phyloP scores from a whole-genome alignment of 805 yeast species.

The Candida ulmi region DNA sequence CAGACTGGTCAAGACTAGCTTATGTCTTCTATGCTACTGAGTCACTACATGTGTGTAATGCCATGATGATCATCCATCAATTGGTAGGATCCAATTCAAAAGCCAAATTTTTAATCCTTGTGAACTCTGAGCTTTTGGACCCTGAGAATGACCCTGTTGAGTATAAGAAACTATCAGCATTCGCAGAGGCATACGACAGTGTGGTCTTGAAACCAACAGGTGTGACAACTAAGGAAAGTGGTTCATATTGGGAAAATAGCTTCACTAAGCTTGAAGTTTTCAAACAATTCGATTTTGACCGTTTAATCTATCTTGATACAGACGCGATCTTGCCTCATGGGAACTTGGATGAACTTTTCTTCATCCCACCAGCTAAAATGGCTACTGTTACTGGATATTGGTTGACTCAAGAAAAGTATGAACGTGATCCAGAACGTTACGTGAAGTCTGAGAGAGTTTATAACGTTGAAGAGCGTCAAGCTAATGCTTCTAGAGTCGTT shows the following conservation, averaged over 20 bases:
- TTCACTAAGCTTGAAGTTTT: constrained; percentile 53
- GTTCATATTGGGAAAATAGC: constrained; percentile 39
- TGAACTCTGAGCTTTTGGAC: constrained; percentile 26
- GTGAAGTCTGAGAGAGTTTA: no score
- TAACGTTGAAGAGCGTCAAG: no score
- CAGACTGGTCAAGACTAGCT: constrained; percentile 42
- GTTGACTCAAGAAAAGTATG: constrained; percentile 23
- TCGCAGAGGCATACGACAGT: constrained; percentile 7
- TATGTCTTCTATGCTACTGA: constrained; percentile 60
- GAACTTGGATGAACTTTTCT: constrained; percentile 46
- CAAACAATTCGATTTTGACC: constrained; percentile 40
- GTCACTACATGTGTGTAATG: constrained; percentile 43
- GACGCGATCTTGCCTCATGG: constrained; percentile 40
- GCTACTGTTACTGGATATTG: constrained; percentile 44
- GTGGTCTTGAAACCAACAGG: constrained; percentile 14
- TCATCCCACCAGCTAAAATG: constrained; percentile 40
- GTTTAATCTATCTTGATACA: constrained; percentile 53
- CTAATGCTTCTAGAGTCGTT: no score
- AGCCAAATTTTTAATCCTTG: constrained; percentile 43
- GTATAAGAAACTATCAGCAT: constrained; percentile 5
- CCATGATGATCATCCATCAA: constrained; percentile 40
- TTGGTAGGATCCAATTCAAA: constrained; percentile 33
- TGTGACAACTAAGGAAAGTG: constrained; percentile 13
- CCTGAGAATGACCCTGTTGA: constrained; percentile 8
- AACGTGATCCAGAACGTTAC: no score